These are phyloP conservation scores for Russula foetens DNA, from an alignment of 768 basidiomycete genomes.

Conservation along the genomic window DNA sequence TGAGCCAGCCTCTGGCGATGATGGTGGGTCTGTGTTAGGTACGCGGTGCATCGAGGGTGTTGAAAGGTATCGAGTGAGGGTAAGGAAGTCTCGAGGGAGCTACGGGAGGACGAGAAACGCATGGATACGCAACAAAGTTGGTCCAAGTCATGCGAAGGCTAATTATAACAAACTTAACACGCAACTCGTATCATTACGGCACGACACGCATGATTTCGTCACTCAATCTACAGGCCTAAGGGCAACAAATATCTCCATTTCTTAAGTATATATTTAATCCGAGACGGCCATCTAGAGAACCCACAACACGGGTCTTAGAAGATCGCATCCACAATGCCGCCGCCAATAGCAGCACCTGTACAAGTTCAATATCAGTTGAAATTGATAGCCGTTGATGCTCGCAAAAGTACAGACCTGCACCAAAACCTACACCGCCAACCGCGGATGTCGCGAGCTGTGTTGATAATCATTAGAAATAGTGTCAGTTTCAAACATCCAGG, in stretches of 20 bases:
- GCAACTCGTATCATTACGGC: constrained; percentile 2
- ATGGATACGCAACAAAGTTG: constrained; percentile 3
- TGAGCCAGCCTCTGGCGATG: constrained; percentile 6
- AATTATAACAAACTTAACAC: not conserved
- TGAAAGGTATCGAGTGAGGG: not conserved
- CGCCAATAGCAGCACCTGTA: constrained; percentile 43
- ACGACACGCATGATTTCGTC: too few relatives aligned
- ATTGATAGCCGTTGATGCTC: not conserved
- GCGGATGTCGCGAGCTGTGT: constrained; percentile 31
- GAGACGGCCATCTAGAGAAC: not conserved
- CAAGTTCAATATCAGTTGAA: not conserved
- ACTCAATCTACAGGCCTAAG: too few relatives aligned
- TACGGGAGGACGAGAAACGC: not conserved
- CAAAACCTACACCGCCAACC: constrained; percentile 66
- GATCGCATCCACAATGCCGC: constrained; percentile 41
- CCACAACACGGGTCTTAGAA: constrained; percentile 27
- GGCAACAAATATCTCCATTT: not conserved
- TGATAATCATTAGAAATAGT: not conserved
- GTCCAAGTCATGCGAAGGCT: not conserved
- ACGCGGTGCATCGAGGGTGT: not conserved
- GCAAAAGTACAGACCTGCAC: constrained; percentile 45
- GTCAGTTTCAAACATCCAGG: not conserved
- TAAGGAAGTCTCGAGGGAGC: not conserved
- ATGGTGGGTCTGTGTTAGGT: not conserved
- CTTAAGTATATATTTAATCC: not conserved